Conservation (phyloP, 768 basidiomycete species). For the Mycena galopus region DNA sequence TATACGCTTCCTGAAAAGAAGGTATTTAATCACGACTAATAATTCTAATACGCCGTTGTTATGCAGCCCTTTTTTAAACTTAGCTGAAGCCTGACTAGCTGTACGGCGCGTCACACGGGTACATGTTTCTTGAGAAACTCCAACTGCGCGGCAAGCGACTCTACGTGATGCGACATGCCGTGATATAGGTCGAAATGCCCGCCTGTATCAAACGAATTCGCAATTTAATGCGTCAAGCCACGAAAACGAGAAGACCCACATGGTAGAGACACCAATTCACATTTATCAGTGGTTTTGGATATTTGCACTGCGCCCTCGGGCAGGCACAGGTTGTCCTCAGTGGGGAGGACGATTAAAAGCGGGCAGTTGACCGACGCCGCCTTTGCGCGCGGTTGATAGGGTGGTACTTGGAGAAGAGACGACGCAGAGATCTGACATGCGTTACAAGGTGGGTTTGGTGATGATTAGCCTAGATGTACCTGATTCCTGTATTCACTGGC, state of each 20-base stretch:
- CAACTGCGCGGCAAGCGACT: constrained; percentile 39
- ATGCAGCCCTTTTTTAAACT: too few relatives aligned
- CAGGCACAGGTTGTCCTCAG: constrained; percentile 37
- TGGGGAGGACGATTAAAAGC: constrained; percentile 38
- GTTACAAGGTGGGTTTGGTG: neutral
- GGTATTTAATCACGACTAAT: too few relatives aligned
- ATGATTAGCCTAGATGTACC: neutral
- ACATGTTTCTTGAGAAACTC: constrained; percentile 43
- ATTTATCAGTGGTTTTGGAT: constrained; percentile 30
- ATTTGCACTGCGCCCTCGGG: constrained; percentile 34
- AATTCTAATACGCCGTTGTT: too few relatives aligned
- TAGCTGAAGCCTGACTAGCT: too few relatives aligned
- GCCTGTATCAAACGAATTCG: constrained; percentile 3
- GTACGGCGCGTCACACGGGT: constrained; percentile 28
- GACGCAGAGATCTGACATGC: constrained; percentile 24
- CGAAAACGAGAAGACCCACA: constrained; percentile 21
- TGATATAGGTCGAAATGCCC: constrained; percentile 46
- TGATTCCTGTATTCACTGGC: constrained; percentile 31
- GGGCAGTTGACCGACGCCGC: constrained; percentile 35
- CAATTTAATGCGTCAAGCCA: neutral
- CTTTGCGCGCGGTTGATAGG: constrained; percentile 35
- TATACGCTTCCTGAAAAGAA: too few relatives aligned
- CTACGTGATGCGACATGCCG: constrained; percentile 35
- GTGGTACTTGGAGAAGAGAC: constrained; percentile 26
- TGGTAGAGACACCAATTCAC: constrained; percentile 36